Evolutionary conservation across 140 eudicot species (phyloP).

Genomic region (Senecio squalidus): DNA sequence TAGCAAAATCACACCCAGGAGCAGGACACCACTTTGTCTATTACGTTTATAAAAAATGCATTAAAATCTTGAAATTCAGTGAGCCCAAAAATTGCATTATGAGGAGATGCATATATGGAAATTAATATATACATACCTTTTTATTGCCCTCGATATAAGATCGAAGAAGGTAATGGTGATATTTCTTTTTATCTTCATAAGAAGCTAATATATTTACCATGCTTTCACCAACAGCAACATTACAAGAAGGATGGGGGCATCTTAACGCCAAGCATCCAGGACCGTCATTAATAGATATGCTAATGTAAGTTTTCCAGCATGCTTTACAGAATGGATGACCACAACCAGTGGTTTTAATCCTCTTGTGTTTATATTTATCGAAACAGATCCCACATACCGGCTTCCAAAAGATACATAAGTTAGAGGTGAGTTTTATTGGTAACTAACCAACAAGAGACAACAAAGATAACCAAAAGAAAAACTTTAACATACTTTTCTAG

Average conservation of each 20-base stretch:
- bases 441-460: background rate
- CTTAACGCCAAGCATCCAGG: conserved; percentile 31
- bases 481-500: background rate
- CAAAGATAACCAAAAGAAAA: too few relatives aligned
- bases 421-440: too few relatives aligned
- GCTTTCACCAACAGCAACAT: background rate
- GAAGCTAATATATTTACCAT: background rate
- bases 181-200: background rate
- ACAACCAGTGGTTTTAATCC: conserved; percentile 23
- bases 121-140: background rate
- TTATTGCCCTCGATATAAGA: background rate
- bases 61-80: background rate
- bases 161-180: conserved; percentile 9
- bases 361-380: conserved; percentile 19
- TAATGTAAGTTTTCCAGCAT: conserved; percentile 34
- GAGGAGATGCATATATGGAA: background rate
- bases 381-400: conserved; percentile 44
- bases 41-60: background rate
- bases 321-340: conserved; percentile 38
- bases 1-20: conserved; percentile 11
- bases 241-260: conserved; percentile 56
- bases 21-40: conserved; percentile 10
- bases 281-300: background rate
- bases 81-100: background rate
- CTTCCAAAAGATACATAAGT: background rate